phyloP scores from a whole-genome alignment of 2,329 filamentous ascomycete species.

The Fusarium sp. region DNA sequence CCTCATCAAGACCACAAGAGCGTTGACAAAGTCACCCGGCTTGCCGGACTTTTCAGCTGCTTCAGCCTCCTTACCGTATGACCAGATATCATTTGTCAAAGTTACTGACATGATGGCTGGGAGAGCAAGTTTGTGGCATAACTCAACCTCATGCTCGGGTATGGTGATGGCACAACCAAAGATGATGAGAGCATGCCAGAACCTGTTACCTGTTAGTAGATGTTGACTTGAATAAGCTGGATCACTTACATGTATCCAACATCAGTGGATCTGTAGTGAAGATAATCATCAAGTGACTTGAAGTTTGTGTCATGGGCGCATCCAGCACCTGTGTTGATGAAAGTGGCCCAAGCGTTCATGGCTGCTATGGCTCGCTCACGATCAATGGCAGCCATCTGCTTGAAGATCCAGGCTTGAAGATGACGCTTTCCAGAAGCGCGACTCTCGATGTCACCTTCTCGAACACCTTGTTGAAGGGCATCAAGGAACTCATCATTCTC shows the following conservation, averaged over 20 bases:
- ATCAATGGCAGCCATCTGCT: not conserved
- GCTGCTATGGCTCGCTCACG: not conserved
- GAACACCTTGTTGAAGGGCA: not conserved
- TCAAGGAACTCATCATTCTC: not conserved
- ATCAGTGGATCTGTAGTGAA: not conserved
- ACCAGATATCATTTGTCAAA: not conserved
- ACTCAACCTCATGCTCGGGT: not conserved
- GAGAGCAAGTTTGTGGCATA: not conserved
- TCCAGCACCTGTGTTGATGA: slow-evolving; percentile 1
- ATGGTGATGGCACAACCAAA: not conserved
- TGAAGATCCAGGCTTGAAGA: not conserved
- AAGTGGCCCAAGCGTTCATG: not conserved
- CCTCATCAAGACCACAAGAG: not conserved
- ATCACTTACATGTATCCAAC: not conserved
- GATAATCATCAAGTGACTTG: not conserved
- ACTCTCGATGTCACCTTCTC: not conserved
- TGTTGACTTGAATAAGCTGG: rapidly evolving
- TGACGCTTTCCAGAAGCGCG: not conserved
- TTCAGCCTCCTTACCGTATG: not conserved
- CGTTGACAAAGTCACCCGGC: not conserved
- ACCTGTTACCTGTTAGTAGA: not conserved
- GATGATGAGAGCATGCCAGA: not conserved
- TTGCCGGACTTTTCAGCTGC: not conserved
- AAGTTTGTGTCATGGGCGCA: slow-evolving; percentile 1
- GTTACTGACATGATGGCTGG: not conserved